Evolutionary conservation across 2,329 filamentous ascomycete species (phyloP).

Genomic region (Paraconiothyrium brasiliense): DNA sequence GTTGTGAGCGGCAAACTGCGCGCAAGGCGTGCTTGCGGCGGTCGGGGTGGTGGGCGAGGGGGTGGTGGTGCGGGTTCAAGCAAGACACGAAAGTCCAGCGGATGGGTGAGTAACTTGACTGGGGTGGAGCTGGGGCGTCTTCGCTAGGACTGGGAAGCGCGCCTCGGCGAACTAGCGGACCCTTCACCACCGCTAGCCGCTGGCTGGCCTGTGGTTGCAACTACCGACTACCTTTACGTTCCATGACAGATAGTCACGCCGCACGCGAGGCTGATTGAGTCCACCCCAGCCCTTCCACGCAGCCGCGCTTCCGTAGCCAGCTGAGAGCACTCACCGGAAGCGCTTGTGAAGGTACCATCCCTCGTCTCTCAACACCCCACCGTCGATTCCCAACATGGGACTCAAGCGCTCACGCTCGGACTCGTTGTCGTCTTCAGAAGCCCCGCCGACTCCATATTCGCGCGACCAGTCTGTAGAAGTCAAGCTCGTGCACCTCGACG

Average conservation of each 20-base stretch:
- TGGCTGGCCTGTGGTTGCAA: background rate
- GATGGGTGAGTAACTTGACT: constrained; percentile 4
- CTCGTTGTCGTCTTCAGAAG: constrained; percentile 55
- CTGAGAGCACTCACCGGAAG: constrained; percentile 21
- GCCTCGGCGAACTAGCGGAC: constrained; percentile 12
- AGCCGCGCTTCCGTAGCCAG: background rate
- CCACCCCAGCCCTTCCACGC: background rate
- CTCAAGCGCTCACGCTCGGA: constrained; percentile 67
- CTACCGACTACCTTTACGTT: background rate
- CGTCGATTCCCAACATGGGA: constrained; percentile 55
- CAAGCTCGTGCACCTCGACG: constrained; percentile 66
- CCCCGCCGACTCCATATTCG: constrained; percentile 43
- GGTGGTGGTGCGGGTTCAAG: constrained; percentile 1
- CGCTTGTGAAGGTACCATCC: constrained; percentile 33
- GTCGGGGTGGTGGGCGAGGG: background rate
- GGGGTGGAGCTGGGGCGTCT: background rate
- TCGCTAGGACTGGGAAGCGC: background rate
- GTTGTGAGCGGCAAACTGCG: constrained; percentile 17
- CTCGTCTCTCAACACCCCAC: constrained; percentile 26
- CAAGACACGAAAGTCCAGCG: constrained; percentile 7
- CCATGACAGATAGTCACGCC: background rate
- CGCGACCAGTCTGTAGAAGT: constrained; percentile 38
- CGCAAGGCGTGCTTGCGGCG: constrained; percentile 18
- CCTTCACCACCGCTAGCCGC: background rate
- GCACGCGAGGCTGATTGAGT: background rate